Conservation (phyloP, 2,329 filamentous ascomycete genomes). For the Trichophyton schoenleinii region DNA sequence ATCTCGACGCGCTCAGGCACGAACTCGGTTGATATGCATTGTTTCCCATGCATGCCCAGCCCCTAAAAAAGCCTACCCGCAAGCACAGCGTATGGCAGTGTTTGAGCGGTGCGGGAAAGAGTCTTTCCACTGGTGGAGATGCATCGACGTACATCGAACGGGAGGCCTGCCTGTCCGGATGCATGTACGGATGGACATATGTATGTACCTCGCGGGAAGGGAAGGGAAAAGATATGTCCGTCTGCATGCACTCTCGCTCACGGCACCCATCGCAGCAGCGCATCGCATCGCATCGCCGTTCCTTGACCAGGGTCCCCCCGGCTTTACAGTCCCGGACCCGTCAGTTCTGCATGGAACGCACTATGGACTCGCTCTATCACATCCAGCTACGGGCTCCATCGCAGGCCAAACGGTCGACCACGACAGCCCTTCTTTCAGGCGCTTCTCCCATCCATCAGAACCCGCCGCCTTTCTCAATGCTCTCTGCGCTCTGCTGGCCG, state of each 20-base stretch:
- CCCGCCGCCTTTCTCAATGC: too few relatives aligned
- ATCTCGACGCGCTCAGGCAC: conserved; percentile 2
- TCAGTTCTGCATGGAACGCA: background rate
- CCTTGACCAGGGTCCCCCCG: background rate
- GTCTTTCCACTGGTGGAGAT: background rate
- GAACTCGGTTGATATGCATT: conserved; percentile 1
- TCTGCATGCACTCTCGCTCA: background rate
- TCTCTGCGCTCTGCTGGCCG: too few relatives aligned
- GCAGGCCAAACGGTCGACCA: background rate
- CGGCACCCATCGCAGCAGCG: background rate
- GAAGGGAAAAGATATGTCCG: background rate
- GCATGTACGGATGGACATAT: too few relatives aligned
- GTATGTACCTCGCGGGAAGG: too few relatives aligned
- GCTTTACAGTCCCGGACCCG: background rate
- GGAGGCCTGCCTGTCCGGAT: too few relatives aligned
- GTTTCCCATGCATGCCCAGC: conserved; percentile 1
- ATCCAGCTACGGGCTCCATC: background rate
- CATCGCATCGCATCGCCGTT: background rate
- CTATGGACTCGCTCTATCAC: background rate
- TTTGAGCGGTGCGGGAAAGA: background rate
- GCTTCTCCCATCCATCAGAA: too few relatives aligned
- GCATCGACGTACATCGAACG: background rate
- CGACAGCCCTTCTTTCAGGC: background rate
- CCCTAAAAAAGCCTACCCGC: conserved; percentile 1
- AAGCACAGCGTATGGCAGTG: background rate